Evolutionary conservation across 2,329 filamentous ascomycete species (phyloP).

Genomic region (Pseudofabraea citricarpa): DNA sequence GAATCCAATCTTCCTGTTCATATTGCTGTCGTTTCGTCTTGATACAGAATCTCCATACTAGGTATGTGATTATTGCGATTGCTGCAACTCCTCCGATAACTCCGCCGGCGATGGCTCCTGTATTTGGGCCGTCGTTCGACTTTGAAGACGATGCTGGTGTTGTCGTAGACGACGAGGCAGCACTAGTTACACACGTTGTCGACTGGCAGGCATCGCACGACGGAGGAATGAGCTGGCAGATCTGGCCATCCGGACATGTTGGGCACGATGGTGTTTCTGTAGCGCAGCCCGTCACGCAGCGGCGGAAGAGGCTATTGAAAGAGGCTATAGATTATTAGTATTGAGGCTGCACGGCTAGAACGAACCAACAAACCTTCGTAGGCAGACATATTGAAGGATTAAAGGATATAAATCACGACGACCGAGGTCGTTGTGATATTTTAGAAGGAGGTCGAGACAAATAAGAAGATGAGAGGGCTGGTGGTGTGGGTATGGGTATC

Average conservation of each 20-base stretch:
- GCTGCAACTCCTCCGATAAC: constrained; percentile 79
- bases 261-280: constrained; percentile 50
- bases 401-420: too few relatives aligned
- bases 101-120: constrained; percentile 86
- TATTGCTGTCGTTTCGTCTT: constrained; percentile 71
- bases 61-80: constrained; percentile 68
- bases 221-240: constrained; percentile 54
- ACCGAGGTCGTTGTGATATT: too few relatives aligned
- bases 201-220: constrained; percentile 56
- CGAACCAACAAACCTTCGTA: not conserved
- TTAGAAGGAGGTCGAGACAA: not conserved
- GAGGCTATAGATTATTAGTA: constrained; percentile 14
- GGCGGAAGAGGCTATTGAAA: constrained; percentile 40
- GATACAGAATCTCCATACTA: constrained; percentile 85
- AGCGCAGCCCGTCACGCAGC: constrained; percentile 53
- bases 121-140: constrained; percentile 51
- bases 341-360: too few relatives aligned
- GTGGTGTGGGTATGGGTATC: too few relatives aligned
- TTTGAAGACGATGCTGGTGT: constrained; percentile 21
- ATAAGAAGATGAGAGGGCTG: not conserved
- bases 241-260: constrained; percentile 46
- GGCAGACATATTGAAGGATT: not conserved
- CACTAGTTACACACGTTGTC: constrained; percentile 45
- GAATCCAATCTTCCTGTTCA: constrained; percentile 52
- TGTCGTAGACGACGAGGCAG: constrained; percentile 24